A percentile compares a stretch with the other conserved stretches of the same genome.
These are phyloP conservation scores for Infundibulicybe gibba DNA, from an alignment of 768 basidiomycete species.

Conservation along the genomic window DNA sequence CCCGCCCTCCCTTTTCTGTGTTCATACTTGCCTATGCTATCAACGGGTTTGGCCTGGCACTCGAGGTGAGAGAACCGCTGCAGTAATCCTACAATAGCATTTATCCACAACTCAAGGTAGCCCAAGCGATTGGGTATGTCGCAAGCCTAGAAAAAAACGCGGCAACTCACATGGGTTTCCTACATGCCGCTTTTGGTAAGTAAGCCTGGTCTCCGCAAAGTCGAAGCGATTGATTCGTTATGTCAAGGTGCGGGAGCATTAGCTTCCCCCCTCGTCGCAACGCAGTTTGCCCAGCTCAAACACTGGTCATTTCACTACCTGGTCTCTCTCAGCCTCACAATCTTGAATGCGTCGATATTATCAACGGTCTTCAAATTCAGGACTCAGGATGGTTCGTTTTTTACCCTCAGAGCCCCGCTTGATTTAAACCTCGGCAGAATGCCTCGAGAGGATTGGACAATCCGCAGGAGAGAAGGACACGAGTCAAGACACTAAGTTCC, in stretches of 20 bases:
- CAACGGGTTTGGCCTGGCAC: constrained; percentile 38
- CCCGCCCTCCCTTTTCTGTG: constrained; percentile 59
- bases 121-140: constrained; percentile 65
- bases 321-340: constrained; percentile 40
- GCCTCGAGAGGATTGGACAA: constrained; percentile 45
- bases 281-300: constrained; percentile 48
- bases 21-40: constrained; percentile 46
- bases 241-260: constrained; percentile 43
- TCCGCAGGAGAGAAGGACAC: constrained; percentile 25
- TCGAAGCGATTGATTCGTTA: too few species aligned
- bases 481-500: constrained; percentile 32
- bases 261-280: constrained; percentile 55
- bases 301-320: constrained; percentile 61
- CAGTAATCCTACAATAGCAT: too few species aligned
- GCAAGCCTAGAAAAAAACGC: constrained; percentile 47
- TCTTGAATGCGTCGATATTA: constrained; percentile 1
- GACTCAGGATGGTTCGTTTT: neutral
- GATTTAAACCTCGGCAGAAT: constrained; percentile 30
- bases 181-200: constrained; percentile 60
- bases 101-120: constrained; percentile 37
- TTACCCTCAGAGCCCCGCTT: neutral
- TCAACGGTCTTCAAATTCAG: neutral
- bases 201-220: neutral
- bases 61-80: constrained; percentile 32
- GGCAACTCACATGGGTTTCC: constrained; percentile 59